Evolutionary conservation across 352 stramenopile species (phyloP), one percentile per base, ranked within the genome.

Genomic region (Phytophthora macrochlamydospora): DNA sequence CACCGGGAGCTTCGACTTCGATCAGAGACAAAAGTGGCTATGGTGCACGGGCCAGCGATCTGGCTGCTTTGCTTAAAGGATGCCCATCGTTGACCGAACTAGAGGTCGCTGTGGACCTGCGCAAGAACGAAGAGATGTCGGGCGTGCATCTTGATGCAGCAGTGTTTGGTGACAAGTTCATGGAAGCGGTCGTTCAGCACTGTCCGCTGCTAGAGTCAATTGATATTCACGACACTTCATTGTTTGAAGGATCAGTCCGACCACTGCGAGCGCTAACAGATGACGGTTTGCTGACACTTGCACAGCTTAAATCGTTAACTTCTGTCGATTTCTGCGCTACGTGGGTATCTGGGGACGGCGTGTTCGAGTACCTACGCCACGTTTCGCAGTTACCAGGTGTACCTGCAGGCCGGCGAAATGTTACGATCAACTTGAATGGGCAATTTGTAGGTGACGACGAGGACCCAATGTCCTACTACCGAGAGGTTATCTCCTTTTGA

Each of bases 111-210:
- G 62, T 85, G 4, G 77, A 85, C 29, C 67, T 77, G 29, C 59
- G 76, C 4, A 62, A 77, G 33, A 68, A 82, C 7, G 53, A 73
- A 35, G 61, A 71, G 7, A 42, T n/a, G 0, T 35, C 62, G 40
- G 29, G 24, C 3, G 8, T 56, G 24, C 44, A 67, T 2, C 43
- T 81, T 11, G 72, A 81, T 48, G 49, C 59, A 4, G 64, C 73
- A n/a, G 49, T 79, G 1, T 85, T 81, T 45, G 69, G 67, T 14
- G 71, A 81, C 49, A 67, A 74, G 12, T 85, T 85, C 56, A 83
- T 71, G 49, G 35, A 71, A 12, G 51, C 56, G 0, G 52, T 67
- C 7, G 59, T 60, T 13, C 2, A 57, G 9, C 50, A 51, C 35
- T 85, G 76, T 2, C 71, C 74, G 9, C 52, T 75, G 3, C 49